Conservation (phyloP, 352 stramenopile species). For the Phytopythium chamaehyphon region DNA sequence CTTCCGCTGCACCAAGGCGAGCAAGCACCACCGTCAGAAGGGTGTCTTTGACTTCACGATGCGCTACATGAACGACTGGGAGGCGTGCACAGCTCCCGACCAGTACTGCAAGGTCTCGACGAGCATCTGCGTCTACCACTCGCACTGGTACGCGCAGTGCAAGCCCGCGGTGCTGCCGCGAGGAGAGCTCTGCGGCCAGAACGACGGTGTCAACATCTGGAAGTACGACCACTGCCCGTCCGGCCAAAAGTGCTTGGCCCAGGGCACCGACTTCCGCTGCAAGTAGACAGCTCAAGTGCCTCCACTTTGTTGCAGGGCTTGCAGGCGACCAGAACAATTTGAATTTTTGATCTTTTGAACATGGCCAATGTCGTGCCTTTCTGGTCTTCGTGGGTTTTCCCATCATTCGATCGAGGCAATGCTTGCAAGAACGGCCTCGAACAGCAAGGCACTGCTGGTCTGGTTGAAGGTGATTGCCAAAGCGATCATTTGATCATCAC, state of each 20-base stretch:
- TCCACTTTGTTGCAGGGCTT: no score
- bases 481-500: no score
- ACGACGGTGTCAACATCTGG: constrained; percentile 29
- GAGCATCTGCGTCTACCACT: constrained; percentile 21
- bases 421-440: no score
- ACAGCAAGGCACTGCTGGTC: no score
- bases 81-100: constrained; percentile 11
- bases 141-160: constrained; percentile 29
- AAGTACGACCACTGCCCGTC: constrained; percentile 25
- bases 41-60: background rate
- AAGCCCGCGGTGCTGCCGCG: constrained; percentile 13
- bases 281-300: background rate
- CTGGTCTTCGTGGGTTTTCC: no score
- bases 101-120: constrained; percentile 8
- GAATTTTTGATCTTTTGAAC: no score
- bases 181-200: constrained; percentile 29
- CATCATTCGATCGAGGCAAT: no score
- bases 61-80: constrained; percentile 13
- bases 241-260: constrained; percentile 17
- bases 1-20: constrained; percentile 6
- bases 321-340: no score
- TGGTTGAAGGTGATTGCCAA: no score
- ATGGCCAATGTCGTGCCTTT: no score
- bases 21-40: constrained; percentile 4
- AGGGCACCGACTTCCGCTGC: constrained; percentile 25